Base-by-base conservation (phyloP, 495 filamentous ascomycete genomes). In the Daldinia decipiens region DNA sequence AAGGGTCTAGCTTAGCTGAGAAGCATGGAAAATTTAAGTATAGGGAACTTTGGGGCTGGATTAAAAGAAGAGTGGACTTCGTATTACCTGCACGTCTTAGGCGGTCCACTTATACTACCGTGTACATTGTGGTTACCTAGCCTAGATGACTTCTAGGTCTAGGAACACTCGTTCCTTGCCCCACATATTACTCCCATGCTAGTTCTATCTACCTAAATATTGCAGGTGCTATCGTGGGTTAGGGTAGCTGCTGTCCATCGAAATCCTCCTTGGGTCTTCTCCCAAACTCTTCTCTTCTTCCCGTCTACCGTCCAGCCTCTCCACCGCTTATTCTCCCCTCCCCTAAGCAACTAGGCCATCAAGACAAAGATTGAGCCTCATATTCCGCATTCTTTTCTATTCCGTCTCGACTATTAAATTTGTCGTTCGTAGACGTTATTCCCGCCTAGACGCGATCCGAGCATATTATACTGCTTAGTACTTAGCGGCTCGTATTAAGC, bases 191-290 rank as follows among this genome's bases (percentile, higher is more conserved):
- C 73, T 70, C 73, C 73, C 75, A 72, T 75, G 75, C 74, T 77
- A 59, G 62, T 74, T 76, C 75, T 70, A 62, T 72, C 70, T 72
- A 47, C 72, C 55, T 58, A 36, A 36, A 58, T 58, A 58, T 70
- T 58, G 66, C 43, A 47, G 43, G 43, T 47, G 43, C 67, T 62
- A 53, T 72, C 74, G 68, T 78, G 76, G 76, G 76, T 78, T 70
- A 78, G 76, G 76, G 72, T 70, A 72, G 76, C 69, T 78, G 62
- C 71, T 76, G 73, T 66, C 71, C 73, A 62, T 75, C 58, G 67
- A 74, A 77, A 77, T 74, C 72, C 73, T 76, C 75, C 68, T 73
- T 76, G 68, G 75, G 74, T 65, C 68, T 52, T 71, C 71, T 73
- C 29, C 67, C 75, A 68, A 67, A 76, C 71, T 76, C 73, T 76